Conservation (phyloP, 805 yeast genomes). For the Starmerella vitae region DNA sequence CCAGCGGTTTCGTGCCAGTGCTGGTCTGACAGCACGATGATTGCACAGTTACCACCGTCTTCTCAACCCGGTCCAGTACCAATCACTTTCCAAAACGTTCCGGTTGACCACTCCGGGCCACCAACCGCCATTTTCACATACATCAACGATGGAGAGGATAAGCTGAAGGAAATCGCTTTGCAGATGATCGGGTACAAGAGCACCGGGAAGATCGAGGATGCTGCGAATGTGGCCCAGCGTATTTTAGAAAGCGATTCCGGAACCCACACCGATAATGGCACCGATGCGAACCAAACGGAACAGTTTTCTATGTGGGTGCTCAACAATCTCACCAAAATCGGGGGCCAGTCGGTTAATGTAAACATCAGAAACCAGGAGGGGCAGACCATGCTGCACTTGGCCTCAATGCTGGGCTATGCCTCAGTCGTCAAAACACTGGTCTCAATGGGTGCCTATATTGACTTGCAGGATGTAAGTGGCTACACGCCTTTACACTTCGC, state of each 20-base stretch:
- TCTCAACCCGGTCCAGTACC: conserved; percentile 78
- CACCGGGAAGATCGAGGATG: conserved; percentile 93
- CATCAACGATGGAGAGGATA: conserved; percentile 88
- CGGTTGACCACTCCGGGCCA: conserved; percentile 2
- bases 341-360: conserved; percentile 46
- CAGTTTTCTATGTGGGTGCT: conserved; percentile 21
- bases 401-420: conserved; percentile 60
- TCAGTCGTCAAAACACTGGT: conserved; percentile 51
- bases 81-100: conserved; percentile 58
- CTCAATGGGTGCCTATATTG: conserved; percentile 42
- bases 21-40: conserved; percentile 91
- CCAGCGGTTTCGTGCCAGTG: conserved; percentile 60
- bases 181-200: conserved; percentile 93
- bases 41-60: conserved; percentile 88
- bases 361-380: conserved; percentile 72
- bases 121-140: conserved; percentile 55
- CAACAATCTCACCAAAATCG: conserved; percentile 23
- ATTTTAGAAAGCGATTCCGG: conserved; percentile 36
- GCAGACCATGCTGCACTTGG: conserved; percentile 77
- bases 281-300: conserved; percentile 19
- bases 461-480: conserved; percentile 65
- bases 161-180: conserved; percentile 83
- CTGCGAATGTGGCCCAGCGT: conserved; percentile 80
- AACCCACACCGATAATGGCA: background rate
- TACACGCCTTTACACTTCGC: conserved; percentile 84